These are phyloP conservation scores for Niveomyces coronatus DNA, from an alignment of 2,329 filamentous ascomycete species.

Conservation along the genomic window DNA sequence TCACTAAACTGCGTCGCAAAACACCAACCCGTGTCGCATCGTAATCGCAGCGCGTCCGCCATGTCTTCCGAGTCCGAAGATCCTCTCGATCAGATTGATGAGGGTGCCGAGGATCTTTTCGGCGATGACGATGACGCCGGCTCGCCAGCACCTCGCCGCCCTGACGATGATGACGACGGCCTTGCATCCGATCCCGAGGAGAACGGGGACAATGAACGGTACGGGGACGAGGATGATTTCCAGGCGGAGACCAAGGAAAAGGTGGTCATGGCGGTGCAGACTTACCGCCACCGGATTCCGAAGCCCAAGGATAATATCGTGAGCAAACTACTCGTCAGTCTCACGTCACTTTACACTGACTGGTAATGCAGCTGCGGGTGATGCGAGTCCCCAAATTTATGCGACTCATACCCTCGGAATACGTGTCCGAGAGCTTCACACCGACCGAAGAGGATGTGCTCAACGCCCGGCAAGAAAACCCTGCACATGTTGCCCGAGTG, in stretches of 20 bases:
- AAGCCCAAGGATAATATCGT: conserved; percentile 63
- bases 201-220: conserved; percentile 28
- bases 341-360: conserved; percentile 2
- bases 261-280: conserved; percentile 51
- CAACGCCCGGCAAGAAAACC: conserved; percentile 42
- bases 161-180: conserved; percentile 46
- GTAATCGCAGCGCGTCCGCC: conserved; percentile 1
- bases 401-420: conserved; percentile 56
- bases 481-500: conserved; percentile 59
- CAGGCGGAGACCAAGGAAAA: conserved; percentile 40
- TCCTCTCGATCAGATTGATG: conserved; percentile 40
- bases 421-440: conserved; percentile 55
- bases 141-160: conserved; percentile 51
- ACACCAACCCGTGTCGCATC: background rate
- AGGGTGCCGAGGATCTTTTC: conserved; percentile 51
- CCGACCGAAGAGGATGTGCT: conserved; percentile 44
- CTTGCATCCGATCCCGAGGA: conserved; percentile 41
- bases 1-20: conserved; percentile 1
- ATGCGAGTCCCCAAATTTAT: conserved; percentile 65
- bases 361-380: conserved; percentile 47
- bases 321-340: conserved; percentile 17
- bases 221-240: conserved; percentile 35
- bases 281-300: conserved; percentile 60
- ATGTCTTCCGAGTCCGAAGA: conserved; percentile 49
- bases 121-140: conserved; percentile 53